Evolutionary conservation across 306 rosid species (phyloP).

Genomic region (Begonia peltatifolia): DNA sequence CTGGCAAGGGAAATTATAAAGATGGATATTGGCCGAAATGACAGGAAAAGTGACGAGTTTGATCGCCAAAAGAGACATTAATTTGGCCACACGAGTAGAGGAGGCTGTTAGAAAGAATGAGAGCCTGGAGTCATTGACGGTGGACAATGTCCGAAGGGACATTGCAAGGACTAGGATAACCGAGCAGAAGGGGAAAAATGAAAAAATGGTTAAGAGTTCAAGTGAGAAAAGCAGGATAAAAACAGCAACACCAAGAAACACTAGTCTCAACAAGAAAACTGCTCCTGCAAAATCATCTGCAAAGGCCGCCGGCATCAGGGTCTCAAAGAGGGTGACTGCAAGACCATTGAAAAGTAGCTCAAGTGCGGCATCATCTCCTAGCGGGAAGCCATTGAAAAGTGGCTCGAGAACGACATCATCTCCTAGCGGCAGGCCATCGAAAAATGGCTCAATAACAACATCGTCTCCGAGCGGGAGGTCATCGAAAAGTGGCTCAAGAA

Average conservation of each 20-base stretch:
- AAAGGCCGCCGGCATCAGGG: no score
- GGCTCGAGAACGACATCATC: conserved; percentile 23
- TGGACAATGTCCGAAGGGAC: conserved; percentile 53
- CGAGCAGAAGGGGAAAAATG: conserved; percentile 36
- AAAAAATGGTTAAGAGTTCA: conserved; percentile 26
- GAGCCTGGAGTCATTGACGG: conserved; percentile 71
- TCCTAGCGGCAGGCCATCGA: conserved; percentile 31
- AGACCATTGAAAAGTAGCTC: no score
- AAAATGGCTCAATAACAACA: conserved; percentile 24
- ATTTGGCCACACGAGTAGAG: conserved; percentile 63
- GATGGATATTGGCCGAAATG: conserved; percentile 1
- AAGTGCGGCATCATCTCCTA: no score
- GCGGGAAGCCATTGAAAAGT: conserved; percentile 19
- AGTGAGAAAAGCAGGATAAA: conserved; percentile 19
- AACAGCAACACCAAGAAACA: conserved; percentile 7
- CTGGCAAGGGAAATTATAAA: no score
- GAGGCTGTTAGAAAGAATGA: conserved; percentile 87
- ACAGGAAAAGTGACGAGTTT: conserved; percentile 95
- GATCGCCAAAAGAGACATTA: conserved; percentile 49
- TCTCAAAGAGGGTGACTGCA: no score
- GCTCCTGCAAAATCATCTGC: conserved; percentile 14
- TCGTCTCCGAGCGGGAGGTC: conserved; percentile 9
- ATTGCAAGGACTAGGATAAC: conserved; percentile 42
- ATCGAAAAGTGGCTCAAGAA: no score
- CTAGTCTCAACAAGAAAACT: conserved; percentile 1